phyloP scores from a whole-genome alignment of 2,329 filamentous ascomycete species.

The Fragosphaeria purpurea region DNA sequence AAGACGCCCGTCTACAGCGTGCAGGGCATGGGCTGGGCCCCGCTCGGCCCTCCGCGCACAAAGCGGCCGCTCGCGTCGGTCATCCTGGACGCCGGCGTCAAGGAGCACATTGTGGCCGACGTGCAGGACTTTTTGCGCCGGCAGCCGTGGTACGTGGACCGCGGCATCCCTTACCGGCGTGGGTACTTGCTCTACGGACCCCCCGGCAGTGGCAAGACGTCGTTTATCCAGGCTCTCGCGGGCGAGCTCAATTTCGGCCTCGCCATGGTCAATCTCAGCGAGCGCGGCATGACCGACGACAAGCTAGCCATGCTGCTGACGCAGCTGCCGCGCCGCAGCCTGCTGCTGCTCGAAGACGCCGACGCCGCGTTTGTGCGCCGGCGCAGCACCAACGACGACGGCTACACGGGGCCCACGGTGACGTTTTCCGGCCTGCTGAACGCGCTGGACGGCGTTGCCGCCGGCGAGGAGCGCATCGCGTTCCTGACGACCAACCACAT shows the following conservation, averaged over 20 bases:
- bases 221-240: constrained; percentile 90
- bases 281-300: constrained; percentile 83
- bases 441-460: constrained; percentile 82
- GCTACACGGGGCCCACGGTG: constrained; percentile 77
- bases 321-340: constrained; percentile 71
- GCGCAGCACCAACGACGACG: constrained; percentile 65
- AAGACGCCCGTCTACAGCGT: constrained; percentile 89
- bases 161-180: constrained; percentile 86
- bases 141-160: constrained; percentile 81
- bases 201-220: constrained; percentile 86
- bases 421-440: constrained; percentile 90
- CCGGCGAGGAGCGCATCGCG: constrained; percentile 84
- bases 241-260: constrained; percentile 90
- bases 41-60: constrained; percentile 71
- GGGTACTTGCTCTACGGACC: constrained; percentile 86
- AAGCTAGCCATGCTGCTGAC: constrained; percentile 77
- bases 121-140: constrained; percentile 72
- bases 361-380: constrained; percentile 85
- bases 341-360: constrained; percentile 80
- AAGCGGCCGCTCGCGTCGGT: constrained; percentile 86
- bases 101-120: constrained; percentile 70
- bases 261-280: constrained; percentile 83
- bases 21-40: constrained; percentile 73
- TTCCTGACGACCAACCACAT: constrained; percentile 95
- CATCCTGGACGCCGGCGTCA: constrained; percentile 72